These are phyloP conservation scores for Wickerhamiella allomyrinae DNA, from an alignment of 805 yeast species.

Conservation along the genomic window DNA sequence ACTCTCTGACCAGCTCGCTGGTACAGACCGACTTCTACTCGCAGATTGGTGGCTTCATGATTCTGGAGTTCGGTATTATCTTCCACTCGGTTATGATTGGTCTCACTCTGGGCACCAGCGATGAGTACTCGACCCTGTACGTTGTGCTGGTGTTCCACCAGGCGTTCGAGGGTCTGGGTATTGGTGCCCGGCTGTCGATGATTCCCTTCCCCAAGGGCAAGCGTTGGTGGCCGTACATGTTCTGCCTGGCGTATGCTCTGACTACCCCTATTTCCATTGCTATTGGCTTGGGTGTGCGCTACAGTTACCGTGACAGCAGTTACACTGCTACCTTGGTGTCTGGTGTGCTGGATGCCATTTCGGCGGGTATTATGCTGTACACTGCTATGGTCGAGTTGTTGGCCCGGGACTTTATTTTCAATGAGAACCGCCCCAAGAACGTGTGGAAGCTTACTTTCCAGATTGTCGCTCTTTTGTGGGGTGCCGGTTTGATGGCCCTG, in stretches of 20 bases:
- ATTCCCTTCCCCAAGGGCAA: constrained; percentile 38
- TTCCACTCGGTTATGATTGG: constrained; percentile 71
- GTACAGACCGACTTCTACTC: constrained; percentile 21
- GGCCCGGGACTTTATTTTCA: constrained; percentile 56
- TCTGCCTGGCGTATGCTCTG: constrained; percentile 38
- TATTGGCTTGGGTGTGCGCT: constrained; percentile 60
- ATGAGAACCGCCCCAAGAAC: constrained; percentile 29
- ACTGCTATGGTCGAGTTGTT: constrained; percentile 61
- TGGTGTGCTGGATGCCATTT: constrained; percentile 55
- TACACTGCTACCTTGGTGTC: constrained; percentile 39
- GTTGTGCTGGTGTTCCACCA: constrained; percentile 61
- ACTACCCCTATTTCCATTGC: constrained; percentile 60
- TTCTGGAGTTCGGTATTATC: constrained; percentile 57
- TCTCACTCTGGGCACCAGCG: constrained; percentile 47
- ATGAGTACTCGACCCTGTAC: constrained; percentile 48
- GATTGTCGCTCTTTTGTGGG: constrained; percentile 34
- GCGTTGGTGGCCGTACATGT: constrained; percentile 37
- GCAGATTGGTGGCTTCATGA: constrained; percentile 34
- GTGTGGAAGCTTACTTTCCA: constrained; percentile 29
- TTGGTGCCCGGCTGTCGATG: constrained; percentile 54
- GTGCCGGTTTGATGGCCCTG: constrained; percentile 59
- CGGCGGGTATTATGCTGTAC: constrained; percentile 58
- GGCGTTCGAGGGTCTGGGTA: constrained; percentile 65
- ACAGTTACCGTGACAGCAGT: constrained; percentile 40
- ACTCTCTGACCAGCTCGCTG: constrained; percentile 18